Percentiles rank a stretch among this genome's conserved stretches.
Evolutionary conservation across 192 early-diverging fungal genomes (phyloP).

Genomic region (Gorgonomyces haynaldii): DNA sequence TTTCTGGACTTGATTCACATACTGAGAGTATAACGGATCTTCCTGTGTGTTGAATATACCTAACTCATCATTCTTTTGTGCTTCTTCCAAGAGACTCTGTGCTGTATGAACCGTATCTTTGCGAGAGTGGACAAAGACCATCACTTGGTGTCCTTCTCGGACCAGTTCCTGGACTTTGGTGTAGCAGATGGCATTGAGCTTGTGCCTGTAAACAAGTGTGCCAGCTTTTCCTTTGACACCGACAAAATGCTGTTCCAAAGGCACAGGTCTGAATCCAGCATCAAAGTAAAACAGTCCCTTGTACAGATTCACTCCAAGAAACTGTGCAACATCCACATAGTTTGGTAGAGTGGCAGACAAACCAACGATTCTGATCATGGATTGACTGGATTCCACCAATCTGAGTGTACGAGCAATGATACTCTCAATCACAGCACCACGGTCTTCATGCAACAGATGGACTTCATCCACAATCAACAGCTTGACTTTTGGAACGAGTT

Average conservation of each 20-base stretch:
- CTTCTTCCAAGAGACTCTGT: constrained; percentile 63
- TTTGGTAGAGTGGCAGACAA: constrained; percentile 97
- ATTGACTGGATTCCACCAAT: constrained; percentile 81
- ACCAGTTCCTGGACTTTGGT: constrained; percentile 60
- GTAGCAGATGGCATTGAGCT: constrained; percentile 79
- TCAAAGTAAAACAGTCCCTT: constrained; percentile 97
- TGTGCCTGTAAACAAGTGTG: constrained; percentile 41
- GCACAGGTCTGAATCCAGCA: constrained; percentile 84
- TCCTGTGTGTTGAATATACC: constrained; percentile 52
- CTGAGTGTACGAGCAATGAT: constrained; percentile 89
- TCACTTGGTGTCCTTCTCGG: constrained; percentile 83
- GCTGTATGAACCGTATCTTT: constrained; percentile 98
- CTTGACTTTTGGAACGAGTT: constrained; percentile 79
- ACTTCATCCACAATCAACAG: constrained; percentile 97
- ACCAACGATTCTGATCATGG: constrained; percentile 91
- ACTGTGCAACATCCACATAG: constrained; percentile 88
- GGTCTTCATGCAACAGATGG: constrained; percentile 91
- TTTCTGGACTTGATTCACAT: constrained; percentile 52
- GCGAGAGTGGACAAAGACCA: constrained; percentile 98
- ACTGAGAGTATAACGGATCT: constrained; percentile 34
- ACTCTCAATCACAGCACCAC: constrained; percentile 92
- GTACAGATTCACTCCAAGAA: constrained; percentile 86
- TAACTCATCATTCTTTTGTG: constrained; percentile 43
- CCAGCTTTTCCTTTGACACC: constrained; percentile 80
- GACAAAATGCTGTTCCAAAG: constrained; percentile 92